Evolutionary conservation across 2,329 filamentous ascomycete species (phyloP), one percentile per base, ranked within the genome.

Genomic region (Coleophoma cylindrospora): DNA sequence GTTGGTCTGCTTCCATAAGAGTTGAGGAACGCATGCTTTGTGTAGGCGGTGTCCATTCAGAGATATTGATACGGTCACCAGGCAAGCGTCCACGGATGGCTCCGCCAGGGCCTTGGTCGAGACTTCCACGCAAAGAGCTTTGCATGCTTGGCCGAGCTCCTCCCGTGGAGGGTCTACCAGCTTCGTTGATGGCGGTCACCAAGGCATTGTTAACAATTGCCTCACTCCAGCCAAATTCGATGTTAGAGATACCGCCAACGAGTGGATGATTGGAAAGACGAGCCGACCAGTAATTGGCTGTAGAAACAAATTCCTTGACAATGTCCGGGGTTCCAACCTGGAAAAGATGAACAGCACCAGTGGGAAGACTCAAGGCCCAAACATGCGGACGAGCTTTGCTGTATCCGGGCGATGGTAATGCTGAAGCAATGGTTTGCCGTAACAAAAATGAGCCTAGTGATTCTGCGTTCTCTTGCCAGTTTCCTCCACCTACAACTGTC

Each of bases 381-480:
- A 99, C 94, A 66, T 97, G 84, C 4, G 91, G 91, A 11, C 94
- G 80, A 27, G 84, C 81, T 62, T 95, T 91, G 34, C 91, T 96
- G 69, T 97, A 97, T 11, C 94, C 94, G 0, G 94, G 92, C 1
- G 91, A 80, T 9, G 94, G 94, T 13, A 99, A 79, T 0, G 87
- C 84, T 50, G 90, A 96, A 11, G 94, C 94, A 57, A 97, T 87
- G 1, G 91, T 95, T 66, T 97, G 91, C 17, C 91, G 83, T 8
- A 99, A 81, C 40, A 87, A 84, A 67, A 96, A 97, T 17, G 86
- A 87, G 60, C 89, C 91, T 10, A 96, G 76, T 56, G 85, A 89
- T 56, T 95, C 91, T 5, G 94, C 94, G 64, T 95, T 97, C 59
- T 96, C 91, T 67, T 92, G 92, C 94, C 94, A 99, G 67, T 99